Conservation (phyloP, 1,284 basidiomycete species). For the Trametes sp. region DNA sequence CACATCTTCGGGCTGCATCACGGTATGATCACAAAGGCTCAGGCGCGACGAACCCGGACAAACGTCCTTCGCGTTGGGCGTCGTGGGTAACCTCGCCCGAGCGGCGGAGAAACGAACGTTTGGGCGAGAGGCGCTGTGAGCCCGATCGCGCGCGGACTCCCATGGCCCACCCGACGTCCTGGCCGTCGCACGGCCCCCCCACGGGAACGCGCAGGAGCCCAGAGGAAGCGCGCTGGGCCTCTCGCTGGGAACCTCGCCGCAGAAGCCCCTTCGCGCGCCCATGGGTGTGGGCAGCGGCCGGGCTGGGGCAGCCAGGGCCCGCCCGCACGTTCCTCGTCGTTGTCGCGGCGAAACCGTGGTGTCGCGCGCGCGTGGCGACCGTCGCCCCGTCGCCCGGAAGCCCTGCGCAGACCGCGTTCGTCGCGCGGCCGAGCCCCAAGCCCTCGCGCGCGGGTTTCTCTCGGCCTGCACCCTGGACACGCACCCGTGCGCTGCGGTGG, state of each 20-base stretch:
- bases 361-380: too few species aligned
- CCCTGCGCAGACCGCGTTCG: conserved; percentile 7
- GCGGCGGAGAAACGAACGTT: conserved; percentile 25
- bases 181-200: neutral
- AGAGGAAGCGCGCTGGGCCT: conserved; percentile 9
- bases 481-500: neutral
- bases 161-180: conserved; percentile 12
- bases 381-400: conserved; percentile 3
- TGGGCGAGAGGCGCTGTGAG: conserved; percentile 28
- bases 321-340: conserved; percentile 14
- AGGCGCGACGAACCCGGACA: neutral
- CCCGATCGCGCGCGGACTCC: conserved; percentile 32
- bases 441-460: neutral
- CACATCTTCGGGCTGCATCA: neutral
- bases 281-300: conserved; percentile 15
- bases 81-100: conserved; percentile 17
- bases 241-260: conserved; percentile 2
- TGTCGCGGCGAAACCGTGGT: conserved; percentile 29
- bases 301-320: conserved; percentile 14
- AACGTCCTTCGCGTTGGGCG: neutral
- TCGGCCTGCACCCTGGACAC: too few species aligned
- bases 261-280: neutral
- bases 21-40: neutral
- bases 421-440: neutral
- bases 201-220: neutral